Base-by-base conservation (phyloP, 805 yeast species). In the Scheffersomyces coipomensis region DNA sequence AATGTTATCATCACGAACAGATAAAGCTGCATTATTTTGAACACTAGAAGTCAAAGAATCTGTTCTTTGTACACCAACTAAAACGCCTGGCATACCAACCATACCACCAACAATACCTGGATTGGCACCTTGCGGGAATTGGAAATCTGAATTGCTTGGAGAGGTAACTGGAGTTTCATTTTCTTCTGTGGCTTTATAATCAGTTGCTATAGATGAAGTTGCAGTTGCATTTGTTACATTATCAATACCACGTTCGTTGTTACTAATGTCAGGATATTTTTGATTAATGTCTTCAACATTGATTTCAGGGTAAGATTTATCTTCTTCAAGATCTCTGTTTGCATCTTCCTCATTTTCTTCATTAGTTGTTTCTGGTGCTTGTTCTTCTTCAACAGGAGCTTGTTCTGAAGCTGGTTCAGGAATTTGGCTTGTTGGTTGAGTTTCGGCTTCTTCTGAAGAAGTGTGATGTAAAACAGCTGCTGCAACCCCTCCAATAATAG, bases 21-120 rank as follows among this genome's bases (percentile, higher is more conserved):
- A 86, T 62, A 81, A 78, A 0, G 97, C 90, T 2, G 97, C 88
- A 58, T 91, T 89, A 64, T 90, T 90, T 52, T 85, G 91, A 24
- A 89, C 95, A 32, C 96, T 86, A 0, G 97, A 88, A 0, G 97
- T 86, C 29, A 85, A 78, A 0, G 96, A 86, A 42, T 83, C 85
- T 2, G 95, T 86, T 51, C 93, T 41, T 73, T 79, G 70, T 5
- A 69, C 71, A 7, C 72, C 72, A 12, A 64, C 66, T 34, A 66
- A 54, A 3, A 59, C 73, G n/a, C 74, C 71, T 1, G 69, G 68
- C 66, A 69, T 64, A 2, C 73, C 73, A 2, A 62, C 68, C 60
- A 67, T 51, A 3, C 70, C 68, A 12, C 69, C 72, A 11, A 45
- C 64, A 34, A 64, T 54, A 13, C 66, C 67, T 9, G 60, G 58